Conservation (phyloP, 1,284 basidiomycete species). For the Sporisorium iseilematis-ciliati region DNA sequence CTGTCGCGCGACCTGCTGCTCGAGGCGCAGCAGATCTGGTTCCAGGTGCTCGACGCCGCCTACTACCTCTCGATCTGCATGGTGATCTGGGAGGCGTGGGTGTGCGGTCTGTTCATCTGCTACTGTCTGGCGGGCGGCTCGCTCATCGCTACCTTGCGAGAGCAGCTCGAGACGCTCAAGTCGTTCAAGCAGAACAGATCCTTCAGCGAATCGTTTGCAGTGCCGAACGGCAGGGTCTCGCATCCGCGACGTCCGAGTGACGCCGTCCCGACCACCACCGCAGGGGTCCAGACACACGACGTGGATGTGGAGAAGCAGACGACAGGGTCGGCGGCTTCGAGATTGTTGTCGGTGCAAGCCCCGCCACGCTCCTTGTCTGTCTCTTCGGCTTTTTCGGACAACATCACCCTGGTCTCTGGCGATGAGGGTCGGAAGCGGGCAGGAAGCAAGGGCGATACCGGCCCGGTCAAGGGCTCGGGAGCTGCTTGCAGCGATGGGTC, state of each 20-base stretch:
- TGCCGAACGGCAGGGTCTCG: constrained; percentile 1
- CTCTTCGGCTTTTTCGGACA: constrained; percentile 24
- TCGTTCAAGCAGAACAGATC: constrained; percentile 27
- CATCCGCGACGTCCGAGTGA: constrained; percentile 11
- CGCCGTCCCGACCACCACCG: not conserved
- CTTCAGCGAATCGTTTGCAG: constrained; percentile 28
- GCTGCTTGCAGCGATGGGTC: not conserved
- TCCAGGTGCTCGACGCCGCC: constrained; percentile 33
- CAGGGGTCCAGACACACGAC: constrained; percentile 3
- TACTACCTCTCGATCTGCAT: constrained; percentile 36
- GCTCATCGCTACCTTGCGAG: constrained; percentile 20
- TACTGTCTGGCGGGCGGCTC: constrained; percentile 25
- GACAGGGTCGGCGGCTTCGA: not conserved
- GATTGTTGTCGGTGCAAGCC: constrained; percentile 12
- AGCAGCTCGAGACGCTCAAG: constrained; percentile 29
- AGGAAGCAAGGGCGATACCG: constrained; percentile 1
- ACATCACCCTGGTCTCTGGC: constrained; percentile 23
- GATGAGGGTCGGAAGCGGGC: constrained; percentile 11
- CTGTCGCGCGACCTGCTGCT: constrained; percentile 32
- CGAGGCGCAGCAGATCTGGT: constrained; percentile 45
- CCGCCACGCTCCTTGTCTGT: constrained; percentile 23
- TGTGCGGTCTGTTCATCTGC: constrained; percentile 19
- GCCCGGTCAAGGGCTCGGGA: not conserved
- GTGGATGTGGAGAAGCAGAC: constrained; percentile 27
- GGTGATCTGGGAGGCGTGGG: constrained; percentile 36